Percentiles rank a stretch among this genome's conserved stretches.
Evolutionary conservation across 2,329 filamentous ascomycete genomes (phyloP).

Genomic region (Botryotinia convoluta): DNA sequence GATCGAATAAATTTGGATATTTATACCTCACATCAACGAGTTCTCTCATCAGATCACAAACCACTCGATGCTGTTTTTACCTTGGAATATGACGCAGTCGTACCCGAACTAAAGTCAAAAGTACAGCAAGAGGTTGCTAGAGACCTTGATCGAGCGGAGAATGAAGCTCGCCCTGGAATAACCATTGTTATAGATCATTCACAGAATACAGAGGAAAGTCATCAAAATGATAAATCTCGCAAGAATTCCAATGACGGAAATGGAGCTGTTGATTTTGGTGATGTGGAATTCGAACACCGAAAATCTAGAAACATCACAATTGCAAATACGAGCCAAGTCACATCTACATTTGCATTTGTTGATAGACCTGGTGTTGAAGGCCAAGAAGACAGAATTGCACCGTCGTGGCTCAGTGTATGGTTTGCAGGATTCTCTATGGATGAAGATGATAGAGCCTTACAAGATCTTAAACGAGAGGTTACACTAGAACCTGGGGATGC

Average conservation of each 20-base stretch:
- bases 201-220: conserved; percentile 39
- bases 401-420: conserved; percentile 68
- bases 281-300: conserved; percentile 65
- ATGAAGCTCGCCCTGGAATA: conserved; percentile 79
- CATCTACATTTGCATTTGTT: conserved; percentile 77
- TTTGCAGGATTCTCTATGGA: conserved; percentile 55
- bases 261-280: conserved; percentile 72
- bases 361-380: conserved; percentile 65
- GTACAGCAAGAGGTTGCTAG: conserved; percentile 84
- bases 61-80: conserved; percentile 81
- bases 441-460: conserved; percentile 26
- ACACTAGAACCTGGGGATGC: conserved; percentile 84
- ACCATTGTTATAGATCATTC: conserved; percentile 75
- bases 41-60: conserved; percentile 94
- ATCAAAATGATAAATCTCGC: conserved; percentile 21
- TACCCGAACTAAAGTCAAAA: conserved; percentile 78
- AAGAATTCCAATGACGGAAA: conserved; percentile 39
- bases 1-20: conserved; percentile 58
- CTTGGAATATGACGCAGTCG: conserved; percentile 80
- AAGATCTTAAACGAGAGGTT: conserved; percentile 43
- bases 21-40: conserved; percentile 84
- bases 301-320: conserved; percentile 72
- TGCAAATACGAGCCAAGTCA: conserved; percentile 84
- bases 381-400: conserved; percentile 44
- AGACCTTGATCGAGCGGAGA: conserved; percentile 86